Base-by-base conservation (phyloP, 2,329 filamentous ascomycete genomes). In the Pseudogymnoascus sp. region DNA sequence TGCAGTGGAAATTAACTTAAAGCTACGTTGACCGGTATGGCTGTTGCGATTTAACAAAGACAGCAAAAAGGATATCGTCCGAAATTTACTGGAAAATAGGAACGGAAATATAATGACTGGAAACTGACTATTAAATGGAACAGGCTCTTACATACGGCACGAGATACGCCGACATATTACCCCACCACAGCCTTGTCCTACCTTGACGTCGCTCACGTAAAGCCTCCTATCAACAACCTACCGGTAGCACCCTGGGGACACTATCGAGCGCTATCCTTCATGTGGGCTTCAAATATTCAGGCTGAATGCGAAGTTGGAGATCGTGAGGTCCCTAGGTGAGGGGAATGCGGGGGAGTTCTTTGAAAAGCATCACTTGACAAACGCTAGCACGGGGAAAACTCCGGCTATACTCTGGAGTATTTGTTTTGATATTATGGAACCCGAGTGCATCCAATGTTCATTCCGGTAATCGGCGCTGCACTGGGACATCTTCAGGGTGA, bases 301-400 rank as follows among this genome's bases (percentile, higher is more conserved):
- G 47, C 47, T 54, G n/a, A 54, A 54, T 54, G 9, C 28, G 11
- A n/a, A 54, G 47, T 54, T 54, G 47, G 47, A 54, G 47, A 54
- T 33, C 47, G 5, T 5, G 18, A 18, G 11, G 47, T 28, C n/a
- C 9, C 47, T 54, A 11, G 47, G 43, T 30, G 43, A 2, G 43
- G 43, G 43, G 22, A 9, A 54, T 54, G 43, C 43, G 43, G 43
- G 43, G 43, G 22, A 28, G n/a, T 4, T 20, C 4, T 33, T 6
- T 54, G n/a, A 18, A 18, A 43, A 54, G 47, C 3, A 54, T 54
- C 47, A 54, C 47, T 54, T 54, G 47, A 54, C 47, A 54, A 54
- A 54, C 47, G 16, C 28, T 54, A 54, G 28, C 28, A 33, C 47
- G n/a, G 47, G 47, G 6, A 33, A 54, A 54, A 54, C 25, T 14